Percentiles rank a stretch among this genome's conserved stretches.
phyloP scores from a whole-genome alignment of 805 yeast genomes.

The Cyberlindnera americana region DNA sequence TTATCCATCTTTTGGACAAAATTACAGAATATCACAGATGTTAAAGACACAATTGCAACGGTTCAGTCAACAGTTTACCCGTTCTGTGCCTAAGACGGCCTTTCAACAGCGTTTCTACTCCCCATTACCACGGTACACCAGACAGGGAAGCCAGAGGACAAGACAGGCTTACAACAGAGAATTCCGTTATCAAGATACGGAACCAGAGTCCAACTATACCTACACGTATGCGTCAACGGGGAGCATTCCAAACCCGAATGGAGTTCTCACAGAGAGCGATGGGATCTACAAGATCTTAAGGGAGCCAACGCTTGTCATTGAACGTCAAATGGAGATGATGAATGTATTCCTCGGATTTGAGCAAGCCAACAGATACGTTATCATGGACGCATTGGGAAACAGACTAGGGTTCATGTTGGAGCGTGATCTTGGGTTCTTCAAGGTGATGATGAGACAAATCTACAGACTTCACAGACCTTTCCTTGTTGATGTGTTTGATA shows the following conservation, averaged over 20 bases:
- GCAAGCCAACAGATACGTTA: conserved; percentile 77
- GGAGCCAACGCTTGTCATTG: conserved; percentile 84
- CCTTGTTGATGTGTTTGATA: conserved; percentile 66
- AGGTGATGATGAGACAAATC: conserved; percentile 76
- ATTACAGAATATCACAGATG: background rate
- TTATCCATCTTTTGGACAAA: too few relatives aligned
- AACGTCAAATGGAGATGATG: conserved; percentile 85
- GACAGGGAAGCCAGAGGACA: conserved; percentile 3
- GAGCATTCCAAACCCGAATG: conserved; percentile 38
- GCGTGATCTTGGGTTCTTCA: conserved; percentile 53
- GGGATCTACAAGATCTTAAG: conserved; percentile 59
- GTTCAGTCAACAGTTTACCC: background rate
- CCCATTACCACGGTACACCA: conserved; percentile 18
- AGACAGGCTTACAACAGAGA: conserved; percentile 3
- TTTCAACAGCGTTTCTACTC: conserved; percentile 15
- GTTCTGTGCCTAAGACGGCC: background rate
- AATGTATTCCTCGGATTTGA: conserved; percentile 86
- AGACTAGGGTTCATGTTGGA: conserved; percentile 81
- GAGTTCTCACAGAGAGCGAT: conserved; percentile 44
- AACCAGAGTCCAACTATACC: conserved; percentile 1
- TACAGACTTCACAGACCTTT: conserved; percentile 86
- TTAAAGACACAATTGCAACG: background rate
- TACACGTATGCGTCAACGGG: conserved; percentile 17
- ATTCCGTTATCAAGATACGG: conserved; percentile 4
- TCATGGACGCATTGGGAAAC: conserved; percentile 71